Base-by-base conservation (phyloP, 2,329 filamentous ascomycete genomes). In the Colletotrichum sp. region DNA sequence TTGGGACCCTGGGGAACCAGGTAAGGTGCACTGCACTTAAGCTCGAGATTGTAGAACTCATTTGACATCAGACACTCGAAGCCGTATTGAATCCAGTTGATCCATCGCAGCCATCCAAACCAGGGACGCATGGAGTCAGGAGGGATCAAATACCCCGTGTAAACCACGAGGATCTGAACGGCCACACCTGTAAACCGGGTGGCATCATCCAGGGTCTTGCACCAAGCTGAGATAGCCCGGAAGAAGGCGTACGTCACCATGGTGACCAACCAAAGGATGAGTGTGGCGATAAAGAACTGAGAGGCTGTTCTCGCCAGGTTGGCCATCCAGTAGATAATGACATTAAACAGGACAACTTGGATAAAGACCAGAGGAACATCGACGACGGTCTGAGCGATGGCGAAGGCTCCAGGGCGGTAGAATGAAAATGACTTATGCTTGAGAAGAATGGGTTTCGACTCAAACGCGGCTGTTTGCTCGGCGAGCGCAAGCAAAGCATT, bases 381-480 rank as follows among this genome's bases (percentile, higher is more conserved):
- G 12, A 82, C 80, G 5, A 80, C 60, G 4, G 80, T 82, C 63
- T 82, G 81, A 3, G 81, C 82, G 8, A 83, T 69, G 9, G 90
- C 91, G 76, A 89, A 91, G 22, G 91, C 91, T 0, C 90, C 86
- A 3, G 91, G 91, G 6, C 90, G 90, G 77, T 94, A 94, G 82
- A 94, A 94, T 0, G 91, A 92, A 78, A 94, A 94, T 28, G 89
- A 91, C 80, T 94, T 94, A 82, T 94, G 93, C 81, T 94, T 94
- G 69, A 93, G 84, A 52, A 95, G 83, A 72, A 95, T 93, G 0
- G 92, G 92, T 60, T 92, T 90, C 27, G 88, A 89, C 64, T 88
- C 84, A 78, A 94, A 94, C 0, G 91, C 88, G 2, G 91, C 83
- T 0, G 92, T 91, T 55, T 92, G 86, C 79, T 94, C 91, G 7